Conservation (phyloP, 371 early-diverging fungal genomes). For the Mortierella sp. region DNA sequence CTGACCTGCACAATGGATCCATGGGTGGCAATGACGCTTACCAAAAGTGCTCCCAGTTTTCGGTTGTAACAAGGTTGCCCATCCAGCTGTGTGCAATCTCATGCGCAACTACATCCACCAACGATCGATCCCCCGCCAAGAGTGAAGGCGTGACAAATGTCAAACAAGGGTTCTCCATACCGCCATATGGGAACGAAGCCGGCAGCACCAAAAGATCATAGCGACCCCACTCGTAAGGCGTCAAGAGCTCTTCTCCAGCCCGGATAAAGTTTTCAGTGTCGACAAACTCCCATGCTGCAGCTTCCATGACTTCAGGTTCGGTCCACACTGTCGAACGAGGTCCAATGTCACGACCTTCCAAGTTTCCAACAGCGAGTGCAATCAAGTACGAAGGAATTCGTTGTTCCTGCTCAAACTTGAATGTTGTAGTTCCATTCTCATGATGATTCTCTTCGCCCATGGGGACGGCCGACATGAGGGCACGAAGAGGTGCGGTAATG, state of each 20-base stretch:
- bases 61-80: conserved; percentile 95
- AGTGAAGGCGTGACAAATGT: conserved; percentile 90
- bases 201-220: conserved; percentile 92
- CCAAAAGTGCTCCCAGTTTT: conserved; percentile 81
- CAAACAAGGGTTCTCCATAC: conserved; percentile 98
- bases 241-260: conserved; percentile 86
- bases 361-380: conserved; percentile 92
- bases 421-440: conserved; percentile 60
- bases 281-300: conserved; percentile 94
- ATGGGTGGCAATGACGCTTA: conserved; percentile 11
- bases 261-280: conserved; percentile 91
- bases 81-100: conserved; percentile 98
- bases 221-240: conserved; percentile 96
- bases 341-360: conserved; percentile 83
- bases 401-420: conserved; percentile 77
- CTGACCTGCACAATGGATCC: too few species aligned
- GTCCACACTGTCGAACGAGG: conserved; percentile 95
- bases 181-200: conserved; percentile 90
- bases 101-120: conserved; percentile 97
- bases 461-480: conserved; percentile 74
- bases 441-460: conserved; percentile 57
- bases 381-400: conserved; percentile 92
- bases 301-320: conserved; percentile 92
- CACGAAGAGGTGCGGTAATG: conserved; percentile 77
- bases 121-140: conserved; percentile 94